Conservation (phyloP, 1,139 yeast species). For the Yamadazyma conglobata region DNA sequence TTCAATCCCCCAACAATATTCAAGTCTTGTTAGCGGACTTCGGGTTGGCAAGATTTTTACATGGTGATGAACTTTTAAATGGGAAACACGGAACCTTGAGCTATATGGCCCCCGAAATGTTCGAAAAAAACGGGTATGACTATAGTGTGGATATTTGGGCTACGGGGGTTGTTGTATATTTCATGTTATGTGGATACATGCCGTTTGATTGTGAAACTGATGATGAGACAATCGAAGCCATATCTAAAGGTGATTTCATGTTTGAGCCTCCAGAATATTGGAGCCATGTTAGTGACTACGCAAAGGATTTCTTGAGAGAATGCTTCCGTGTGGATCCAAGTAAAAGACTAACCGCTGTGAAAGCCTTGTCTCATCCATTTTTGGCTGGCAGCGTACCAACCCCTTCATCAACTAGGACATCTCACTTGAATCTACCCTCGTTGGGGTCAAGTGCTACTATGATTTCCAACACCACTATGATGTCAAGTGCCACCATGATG, state of each 20-base stretch:
- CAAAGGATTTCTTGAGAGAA: conserved; percentile 54
- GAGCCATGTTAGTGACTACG: conserved; percentile 50
- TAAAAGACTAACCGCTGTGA: conserved; percentile 45
- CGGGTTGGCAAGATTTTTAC: conserved; percentile 50
- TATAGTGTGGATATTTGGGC: conserved; percentile 75
- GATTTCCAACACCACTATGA: too few species aligned
- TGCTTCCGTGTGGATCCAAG: conserved; percentile 51
- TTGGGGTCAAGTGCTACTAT: too few species aligned
- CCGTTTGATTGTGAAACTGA: conserved; percentile 79
- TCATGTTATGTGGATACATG: conserved; percentile 70
- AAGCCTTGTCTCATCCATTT: conserved; percentile 51
- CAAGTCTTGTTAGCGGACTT: conserved; percentile 64
- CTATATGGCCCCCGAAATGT: conserved; percentile 72
- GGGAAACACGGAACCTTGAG: conserved; percentile 64
- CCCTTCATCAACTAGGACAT: too few species aligned
- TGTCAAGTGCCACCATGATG: conserved; percentile 4
- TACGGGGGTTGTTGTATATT: conserved; percentile 68
- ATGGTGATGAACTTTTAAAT: conserved; percentile 22
- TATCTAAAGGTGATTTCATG: conserved; percentile 50
- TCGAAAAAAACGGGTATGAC: conserved; percentile 52
- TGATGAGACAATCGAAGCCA: conserved; percentile 65
- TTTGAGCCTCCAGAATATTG: conserved; percentile 63
- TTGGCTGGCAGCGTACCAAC: too few species aligned
- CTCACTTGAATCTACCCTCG: too few species aligned
- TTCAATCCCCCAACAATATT: conserved; percentile 31